Conservation (phyloP, 495 filamentous ascomycete genomes). For the Aeminium ludgeri region DNA sequence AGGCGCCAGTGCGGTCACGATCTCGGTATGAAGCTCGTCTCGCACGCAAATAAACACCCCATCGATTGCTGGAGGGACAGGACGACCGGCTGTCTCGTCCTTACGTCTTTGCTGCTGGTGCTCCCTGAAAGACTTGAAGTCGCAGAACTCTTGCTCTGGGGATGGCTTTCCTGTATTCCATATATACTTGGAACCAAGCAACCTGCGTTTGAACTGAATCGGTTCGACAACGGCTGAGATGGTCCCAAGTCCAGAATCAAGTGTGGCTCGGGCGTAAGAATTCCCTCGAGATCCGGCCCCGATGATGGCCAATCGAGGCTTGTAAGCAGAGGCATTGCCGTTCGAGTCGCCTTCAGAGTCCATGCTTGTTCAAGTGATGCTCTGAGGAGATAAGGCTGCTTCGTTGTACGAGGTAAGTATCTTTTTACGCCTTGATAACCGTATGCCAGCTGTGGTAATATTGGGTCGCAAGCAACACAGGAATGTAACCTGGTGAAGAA, state of each 20-base stretch:
- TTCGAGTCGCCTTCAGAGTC: not conserved
- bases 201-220: slow-evolving; percentile 51
- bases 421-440: too few species aligned
- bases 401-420: too few species aligned
- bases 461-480: too few species aligned
- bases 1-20: slow-evolving; percentile 51
- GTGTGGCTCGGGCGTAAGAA: slow-evolving; percentile 53
- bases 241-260: slow-evolving; percentile 36
- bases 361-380: too few species aligned
- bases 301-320: slow-evolving; percentile 35
- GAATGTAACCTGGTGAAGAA: too few species aligned
- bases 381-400: too few species aligned
- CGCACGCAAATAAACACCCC: slow-evolving; percentile 76
- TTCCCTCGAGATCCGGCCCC: slow-evolving; percentile 75
- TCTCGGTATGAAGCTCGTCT: slow-evolving; percentile 71
- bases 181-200: slow-evolving; percentile 50
- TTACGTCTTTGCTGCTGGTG: slow-evolving; percentile 44
- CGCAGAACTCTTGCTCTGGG: slow-evolving; percentile 46
- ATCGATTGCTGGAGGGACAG: slow-evolving; percentile 35
- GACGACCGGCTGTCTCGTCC: slow-evolving; percentile 6
- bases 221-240: slow-evolving; percentile 74
- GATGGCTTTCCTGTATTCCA: slow-evolving; percentile 29
- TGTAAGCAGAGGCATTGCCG: not conserved
- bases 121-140: slow-evolving; percentile 56
- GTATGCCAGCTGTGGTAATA: too few species aligned